Conservation (phyloP, 129 eudicot genomes). For the Arctium minus region DNA sequence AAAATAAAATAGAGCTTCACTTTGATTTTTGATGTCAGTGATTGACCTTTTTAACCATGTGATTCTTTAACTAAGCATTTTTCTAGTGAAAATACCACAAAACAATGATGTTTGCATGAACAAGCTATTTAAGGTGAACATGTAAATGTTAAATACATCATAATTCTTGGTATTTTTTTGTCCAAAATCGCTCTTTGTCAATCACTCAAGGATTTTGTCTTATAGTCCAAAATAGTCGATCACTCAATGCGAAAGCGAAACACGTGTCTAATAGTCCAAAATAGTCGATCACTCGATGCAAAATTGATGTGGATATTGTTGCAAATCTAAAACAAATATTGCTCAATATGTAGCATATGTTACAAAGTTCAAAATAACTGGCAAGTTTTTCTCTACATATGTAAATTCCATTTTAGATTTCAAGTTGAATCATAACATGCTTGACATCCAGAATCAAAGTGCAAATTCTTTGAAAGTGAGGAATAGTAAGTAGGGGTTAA, state of each 20-base stretch:
- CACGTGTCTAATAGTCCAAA: not conserved
- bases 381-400: not conserved
- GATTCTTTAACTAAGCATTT: not conserved
- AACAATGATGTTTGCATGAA: not conserved
- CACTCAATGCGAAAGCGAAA: no score
- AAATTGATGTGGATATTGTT: not conserved
- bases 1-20: not conserved
- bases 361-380: not conserved
- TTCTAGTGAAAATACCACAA: not conserved
- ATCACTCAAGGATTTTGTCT: no score
- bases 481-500: no score
- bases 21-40: not conserved
- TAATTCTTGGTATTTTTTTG: not conserved
- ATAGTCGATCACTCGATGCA: not conserved
- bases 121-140: not conserved
- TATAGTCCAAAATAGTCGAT: no score
- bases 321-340: not conserved
- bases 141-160: not conserved
- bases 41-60: not conserved
- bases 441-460: not conserved
- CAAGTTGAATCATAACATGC: not conserved
- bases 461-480: not conserved
- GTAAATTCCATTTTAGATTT: not conserved
- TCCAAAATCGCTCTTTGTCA: not conserved
- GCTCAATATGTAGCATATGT: not conserved